Conservation (phyloP, 306 rosid genomes). For the Acacia crassicarpa region DNA sequence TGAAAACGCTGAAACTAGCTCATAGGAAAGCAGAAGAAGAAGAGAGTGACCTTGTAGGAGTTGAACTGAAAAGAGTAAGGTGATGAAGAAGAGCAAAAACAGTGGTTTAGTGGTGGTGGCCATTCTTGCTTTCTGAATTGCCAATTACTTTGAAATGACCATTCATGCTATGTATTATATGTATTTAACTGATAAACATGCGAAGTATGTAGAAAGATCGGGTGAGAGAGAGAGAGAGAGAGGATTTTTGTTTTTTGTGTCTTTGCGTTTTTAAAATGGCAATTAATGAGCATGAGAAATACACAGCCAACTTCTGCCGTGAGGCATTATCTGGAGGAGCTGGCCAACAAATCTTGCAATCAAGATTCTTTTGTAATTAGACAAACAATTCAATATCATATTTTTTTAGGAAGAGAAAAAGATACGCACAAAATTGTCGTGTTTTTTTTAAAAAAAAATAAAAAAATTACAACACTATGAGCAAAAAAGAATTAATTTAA, state of each 20-base stretch:
- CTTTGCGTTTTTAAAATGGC: background rate
- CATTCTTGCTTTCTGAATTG: conserved; percentile 1
- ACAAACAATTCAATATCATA: background rate
- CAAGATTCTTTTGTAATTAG: background rate
- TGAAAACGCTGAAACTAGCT: background rate
- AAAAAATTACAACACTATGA: background rate
- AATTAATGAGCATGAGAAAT: background rate
- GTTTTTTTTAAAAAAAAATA: too few species aligned
- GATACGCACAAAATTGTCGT: background rate
- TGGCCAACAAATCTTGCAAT: background rate
- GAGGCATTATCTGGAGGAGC: background rate
- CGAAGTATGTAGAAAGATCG: background rate
- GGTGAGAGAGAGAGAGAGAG: background rate
- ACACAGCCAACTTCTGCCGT: background rate
- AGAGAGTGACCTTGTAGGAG: background rate
- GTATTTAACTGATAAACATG: background rate
- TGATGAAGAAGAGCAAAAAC: background rate
- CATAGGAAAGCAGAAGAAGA: background rate
- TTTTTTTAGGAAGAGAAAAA: background rate
- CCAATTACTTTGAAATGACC: background rate
- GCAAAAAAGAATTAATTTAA: too few species aligned
- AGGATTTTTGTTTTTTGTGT: background rate
- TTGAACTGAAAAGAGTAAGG: background rate
- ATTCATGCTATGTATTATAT: background rate
- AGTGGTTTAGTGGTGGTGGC: background rate